A percentile compares a stretch with the other conserved stretches of the same genome.
phyloP scores from a whole-genome alignment of 73 alveolate species.

The Durusdinium trenchii region DNA sequence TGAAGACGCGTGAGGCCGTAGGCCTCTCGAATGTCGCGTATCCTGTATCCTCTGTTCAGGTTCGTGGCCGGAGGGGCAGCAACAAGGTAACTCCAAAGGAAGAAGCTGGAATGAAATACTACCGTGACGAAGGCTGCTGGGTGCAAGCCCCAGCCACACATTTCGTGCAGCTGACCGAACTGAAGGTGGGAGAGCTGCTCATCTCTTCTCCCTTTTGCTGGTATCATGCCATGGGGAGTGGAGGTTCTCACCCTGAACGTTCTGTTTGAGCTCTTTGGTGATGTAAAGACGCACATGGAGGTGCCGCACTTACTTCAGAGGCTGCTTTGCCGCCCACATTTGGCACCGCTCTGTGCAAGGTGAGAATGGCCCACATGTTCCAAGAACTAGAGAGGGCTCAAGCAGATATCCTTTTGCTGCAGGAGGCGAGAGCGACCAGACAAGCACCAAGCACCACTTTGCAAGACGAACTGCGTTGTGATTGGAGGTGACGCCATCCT shows the following conservation, averaged over 20 bases:
- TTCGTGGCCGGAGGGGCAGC: not conserved
- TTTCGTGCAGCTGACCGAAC: not conserved
- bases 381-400: conserved; percentile 1
- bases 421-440: conserved; percentile 37
- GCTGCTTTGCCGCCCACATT: not conserved
- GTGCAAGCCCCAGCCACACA: not conserved
- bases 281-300: conserved; percentile 69
- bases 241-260: conserved; percentile 68
- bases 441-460: not conserved
- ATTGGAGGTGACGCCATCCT: conserved; percentile 53
- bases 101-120: not conserved
- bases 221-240: not conserved
- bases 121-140: not conserved
- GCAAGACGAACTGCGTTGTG: not conserved
- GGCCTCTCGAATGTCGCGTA: no score
- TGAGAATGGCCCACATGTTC: conserved; percentile 32
- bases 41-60: no score
- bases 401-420: conserved; percentile 22
- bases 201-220: not conserved
- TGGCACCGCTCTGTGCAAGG: not conserved
- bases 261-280: conserved; percentile 75
- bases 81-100: not conserved
- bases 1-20: not conserved
- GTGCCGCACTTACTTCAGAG: not conserved
- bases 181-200: not conserved